Conservation (phyloP, 306 rosid genomes). For the Trichosanthes truncata region DNA sequence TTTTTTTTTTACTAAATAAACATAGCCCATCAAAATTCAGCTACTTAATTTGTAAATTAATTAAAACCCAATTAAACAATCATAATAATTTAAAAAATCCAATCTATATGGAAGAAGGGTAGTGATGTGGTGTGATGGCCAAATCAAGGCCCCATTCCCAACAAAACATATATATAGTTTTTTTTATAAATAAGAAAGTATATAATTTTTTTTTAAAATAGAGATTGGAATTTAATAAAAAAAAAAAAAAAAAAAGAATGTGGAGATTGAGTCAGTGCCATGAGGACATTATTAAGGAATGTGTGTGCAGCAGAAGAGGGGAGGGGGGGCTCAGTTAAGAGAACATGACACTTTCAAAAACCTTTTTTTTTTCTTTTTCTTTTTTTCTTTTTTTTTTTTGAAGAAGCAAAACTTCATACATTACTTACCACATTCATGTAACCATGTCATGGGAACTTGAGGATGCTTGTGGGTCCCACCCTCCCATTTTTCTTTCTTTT, state of each 20-base stretch:
- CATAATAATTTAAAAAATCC: no score
- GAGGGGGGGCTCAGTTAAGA: slow-evolving; percentile 25
- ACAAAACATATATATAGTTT: neutral
- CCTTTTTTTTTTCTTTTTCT: neutral
- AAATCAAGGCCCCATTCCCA: neutral
- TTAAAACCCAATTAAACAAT: no score
- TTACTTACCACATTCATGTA: slow-evolving; percentile 20
- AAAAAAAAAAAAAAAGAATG: no score
- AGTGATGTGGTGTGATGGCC: neutral
- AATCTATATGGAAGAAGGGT: neutral
- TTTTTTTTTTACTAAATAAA: no score
- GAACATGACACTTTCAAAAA: slow-evolving; percentile 35
- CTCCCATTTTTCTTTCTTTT: neutral
- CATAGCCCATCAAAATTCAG: no score
- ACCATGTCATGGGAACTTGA: slow-evolving; percentile 24
- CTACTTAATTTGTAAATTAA: no score
- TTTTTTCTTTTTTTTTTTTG: no score
- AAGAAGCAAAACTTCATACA: neutral
- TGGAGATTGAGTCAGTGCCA: neutral
- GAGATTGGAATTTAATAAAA: no score
- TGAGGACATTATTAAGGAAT: slow-evolving; percentile 27
- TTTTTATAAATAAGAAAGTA: no score
- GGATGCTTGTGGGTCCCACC: neutral
- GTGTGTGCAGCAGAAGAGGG: slow-evolving; percentile 19
- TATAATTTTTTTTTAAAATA: no score